Evolutionary conservation across 1,139 yeast genomes (phyloP), one percentile per base, ranked within the genome.

Genomic region (Suhomyces atakaporum): DNA sequence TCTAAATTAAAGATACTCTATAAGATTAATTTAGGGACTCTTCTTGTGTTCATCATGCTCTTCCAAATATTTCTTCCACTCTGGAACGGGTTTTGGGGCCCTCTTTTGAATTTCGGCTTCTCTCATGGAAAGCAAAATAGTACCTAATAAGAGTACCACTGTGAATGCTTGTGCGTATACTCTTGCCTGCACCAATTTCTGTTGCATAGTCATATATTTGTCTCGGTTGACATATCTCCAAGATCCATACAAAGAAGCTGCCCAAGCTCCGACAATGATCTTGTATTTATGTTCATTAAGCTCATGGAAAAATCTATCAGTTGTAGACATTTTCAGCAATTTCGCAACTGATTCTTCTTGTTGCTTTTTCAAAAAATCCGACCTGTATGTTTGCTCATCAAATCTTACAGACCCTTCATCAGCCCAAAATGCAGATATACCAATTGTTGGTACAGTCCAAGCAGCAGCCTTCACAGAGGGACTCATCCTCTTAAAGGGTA

Each of bases 81-180:
- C 71, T 5, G 73, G 73, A 26, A 66, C 46, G 33, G 69, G 68
- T 10, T 60, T 51, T 13, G 73, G 71, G 39, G 56, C 55, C 24
- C 46, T 40, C 48, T 63, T 62, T 33, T 59, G 61, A 38, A 66
- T 50, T 50, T 79, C 77, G 47, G 76, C 79, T 52, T 84, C 90
- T 48, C 75, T 79, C 63, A 79, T 69, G 26, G 81, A 70, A 50
- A 84, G 66, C 31, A 81, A 77, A 48, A 84, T 70, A 3, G 89
- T 77, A 24, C 79, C 82, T 45, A 84, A 63, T 48, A 84, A 66
- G 43, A 84, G 66, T 7, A 75, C 70, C 40, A 83, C 83, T 2
- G 90, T 81, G 41, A 86, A 66, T 44, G 85, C 89, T 63, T 88
- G 96, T 7, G 96, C 96, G 58, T 87, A 87, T 82, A 88, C 88